Base-by-base conservation (phyloP, 495 filamentous ascomycete genomes). In the Thozetella sp. region DNA sequence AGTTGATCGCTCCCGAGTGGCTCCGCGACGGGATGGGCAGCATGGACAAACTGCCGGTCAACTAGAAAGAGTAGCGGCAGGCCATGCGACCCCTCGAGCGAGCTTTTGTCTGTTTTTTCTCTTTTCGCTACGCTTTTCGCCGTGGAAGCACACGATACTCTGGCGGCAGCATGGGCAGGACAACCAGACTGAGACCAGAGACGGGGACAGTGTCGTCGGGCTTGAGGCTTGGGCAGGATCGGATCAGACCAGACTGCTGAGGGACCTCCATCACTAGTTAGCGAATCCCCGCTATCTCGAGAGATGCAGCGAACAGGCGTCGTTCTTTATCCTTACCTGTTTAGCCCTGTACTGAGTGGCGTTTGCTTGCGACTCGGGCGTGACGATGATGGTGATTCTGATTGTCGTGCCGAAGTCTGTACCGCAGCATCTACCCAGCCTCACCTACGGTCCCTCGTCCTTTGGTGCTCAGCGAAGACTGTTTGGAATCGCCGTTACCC, bases 1-100 rank as follows among this genome's bases (percentile, higher is more conserved):
- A 84, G 52, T 73, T 99, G 58, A 82, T 98, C 66, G 84, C 90
- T 65, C 78, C 84, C 30, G 86, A 90, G 54, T 93, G 90, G 85
- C 80, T 94, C 57, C 65, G 69, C 2, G 82, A 88, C 25, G 88
- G 85, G 30, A 87, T 88, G 69, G 91, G 86, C 12, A 86, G 89
- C 55, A 75, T 90, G 66, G 81, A 77, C 48, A 87, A 86, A 62
- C 77, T 97, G 26, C 93, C 93, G 11, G 37, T 59, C 25, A 72
- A 65, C 48, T 74, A 72, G 64, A 45, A 46, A n/a, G 6, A 48
- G n/a, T n/a, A 48, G 11, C 43, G 43, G 43, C 43, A 48, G 43
- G n/a, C 43, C 43, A 37, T 15, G 43, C 20, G 9, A 48, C 12
- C 9, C 43, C n/a, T 20, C 3, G n/a, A n/a, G n/a, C n/a, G n/a